Base-by-base conservation (phyloP, 345 rosid genomes). In the Abelmoschus esculentus region DNA sequence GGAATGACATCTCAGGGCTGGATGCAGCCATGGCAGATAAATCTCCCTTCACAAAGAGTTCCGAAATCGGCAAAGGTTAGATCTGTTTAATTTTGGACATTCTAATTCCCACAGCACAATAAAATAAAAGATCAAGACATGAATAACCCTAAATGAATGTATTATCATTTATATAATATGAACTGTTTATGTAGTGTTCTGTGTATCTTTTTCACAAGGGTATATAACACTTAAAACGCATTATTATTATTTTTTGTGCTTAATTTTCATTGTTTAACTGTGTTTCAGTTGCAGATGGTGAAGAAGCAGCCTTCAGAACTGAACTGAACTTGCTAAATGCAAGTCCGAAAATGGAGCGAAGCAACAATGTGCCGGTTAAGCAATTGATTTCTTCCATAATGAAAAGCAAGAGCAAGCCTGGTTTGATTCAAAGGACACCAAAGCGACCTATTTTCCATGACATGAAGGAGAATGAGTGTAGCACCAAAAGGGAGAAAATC, bases 381-480 rank as follows among this genome's bases (percentile, higher is more conserved):
- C 72, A 49, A 40, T n/a, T 57, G 28, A 58, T 31, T 18, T 66
- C 65, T 28, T 74, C 78, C 55, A 3, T 17, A 49, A 57, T 53
- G 67, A 56, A 61, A 47, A 61, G 53, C 50, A 73, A 62, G 15
- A 53, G 19, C 9, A 76, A 17, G 54, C 64, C 36, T 1, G 34
- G 53, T 59, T 49, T 65, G 52, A 65, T 72, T 9, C 76, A 54
- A 58, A 65, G 38, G n/a, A 76, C 62, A 22, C 74, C 74, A 1
- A 75, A 68, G 61, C 73, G 58, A 57, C 52, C 19, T 7, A 9
- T 18, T 2, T 22, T n/a, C 4, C 17, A 52, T 64, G 70, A 56
- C 11, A 75, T 63, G 81, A 83, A 80, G 36, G 84, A 80, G 67
- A 80, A 80, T 46, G 57, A 54, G 7, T 32, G 3, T 1, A 46